Evolutionary conservation across 768 basidiomycete genomes (phyloP), one percentile per base, ranked within the genome.

Genomic region (Gloeopeniophorella convolvens): DNA sequence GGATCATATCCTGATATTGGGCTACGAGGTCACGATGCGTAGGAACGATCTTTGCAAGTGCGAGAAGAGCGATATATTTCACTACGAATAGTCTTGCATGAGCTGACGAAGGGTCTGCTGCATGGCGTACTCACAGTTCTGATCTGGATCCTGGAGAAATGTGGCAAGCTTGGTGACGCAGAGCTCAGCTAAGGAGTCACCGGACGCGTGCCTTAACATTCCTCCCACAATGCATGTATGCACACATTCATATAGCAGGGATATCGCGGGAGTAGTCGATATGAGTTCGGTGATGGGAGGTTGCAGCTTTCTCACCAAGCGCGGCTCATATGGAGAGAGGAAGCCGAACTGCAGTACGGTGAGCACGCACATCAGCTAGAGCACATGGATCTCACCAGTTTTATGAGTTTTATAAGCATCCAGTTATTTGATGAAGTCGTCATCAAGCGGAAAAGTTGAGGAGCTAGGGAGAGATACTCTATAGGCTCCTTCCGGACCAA

Each of bases 381-480:
- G 15, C 6, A 12, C 40, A 39, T 51, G 18, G 35, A 50, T 62
- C 76, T 60, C 66, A 93, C 95, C 66, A 98, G 67, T 69, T 99
- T 99, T 64, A 98, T 83, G 46, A 98, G 85, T 69, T 99, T 99
- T 67, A 99, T 99, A 51, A 99, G 77, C 90, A 98, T 95, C 96
- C 96, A 99, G 60, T 99, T 99, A 66, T 99, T 98, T 9, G 89
- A 86, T 10, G 92, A 92, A 2, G 85, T 91, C 0, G 91, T 96
- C 51, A 99, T 71, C 10, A 98, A 76, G 60, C 89, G 90, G 66
- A 98, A 99, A 46, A 98, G 67, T 59, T 89, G 88, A 9, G 96
- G 96, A 2, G 95, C 96, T 33, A 99, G 68, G 3, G 82, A 73
- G 7, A 99, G 74, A 63, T 91, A 93, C 52, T 88, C 86, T 51